These are phyloP conservation scores for Dryas integrifolia DNA, from an alignment of 331 rosid species.

Conservation along the genomic window DNA sequence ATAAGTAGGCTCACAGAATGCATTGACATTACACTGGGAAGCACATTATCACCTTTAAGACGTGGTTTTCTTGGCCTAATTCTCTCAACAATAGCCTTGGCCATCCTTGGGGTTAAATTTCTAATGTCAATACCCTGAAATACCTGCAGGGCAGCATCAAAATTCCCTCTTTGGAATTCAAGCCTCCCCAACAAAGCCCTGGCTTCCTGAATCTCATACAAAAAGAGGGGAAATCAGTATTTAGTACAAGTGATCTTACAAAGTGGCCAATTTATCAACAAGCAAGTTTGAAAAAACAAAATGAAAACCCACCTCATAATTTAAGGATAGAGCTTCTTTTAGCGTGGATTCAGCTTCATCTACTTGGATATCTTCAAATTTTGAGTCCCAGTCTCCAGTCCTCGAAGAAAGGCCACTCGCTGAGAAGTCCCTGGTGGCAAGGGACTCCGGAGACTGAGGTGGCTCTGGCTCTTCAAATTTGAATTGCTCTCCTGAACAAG, in stretches of 20 bases:
- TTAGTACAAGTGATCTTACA: neutral
- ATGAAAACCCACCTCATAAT: conserved; percentile 65
- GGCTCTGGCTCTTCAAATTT: conserved; percentile 91
- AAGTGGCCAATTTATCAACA: neutral
- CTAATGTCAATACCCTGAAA: conserved; percentile 81
- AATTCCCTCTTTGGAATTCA: conserved; percentile 89
- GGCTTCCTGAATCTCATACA: conserved; percentile 68
- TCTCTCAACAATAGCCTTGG: conserved; percentile 65
- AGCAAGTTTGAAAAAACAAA: neutral
- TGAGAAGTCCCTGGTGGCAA: conserved; percentile 95
- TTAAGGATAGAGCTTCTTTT: conserved; percentile 82
- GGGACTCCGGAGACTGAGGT: conserved; percentile 85
- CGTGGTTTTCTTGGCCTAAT: conserved; percentile 53
- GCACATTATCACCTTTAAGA: conserved; percentile 45
- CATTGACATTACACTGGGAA: conserved; percentile 65
- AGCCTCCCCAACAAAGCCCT: conserved; percentile 96
- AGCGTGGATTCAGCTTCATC: conserved; percentile 93
- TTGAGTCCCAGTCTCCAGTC: conserved; percentile 85
- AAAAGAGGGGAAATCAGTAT: neutral
- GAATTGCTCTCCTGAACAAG: conserved; percentile 93
- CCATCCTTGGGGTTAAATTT: conserved; percentile 68
- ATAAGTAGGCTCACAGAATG: conserved; percentile 90
- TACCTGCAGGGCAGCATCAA: conserved; percentile 81
- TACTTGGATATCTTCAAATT: conserved; percentile 70
- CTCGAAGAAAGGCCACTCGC: conserved; percentile 87